These are phyloP conservation scores for Alternaria alternata DNA, from an alignment of 2,329 filamentous ascomycete species.

Conservation along the genomic window DNA sequence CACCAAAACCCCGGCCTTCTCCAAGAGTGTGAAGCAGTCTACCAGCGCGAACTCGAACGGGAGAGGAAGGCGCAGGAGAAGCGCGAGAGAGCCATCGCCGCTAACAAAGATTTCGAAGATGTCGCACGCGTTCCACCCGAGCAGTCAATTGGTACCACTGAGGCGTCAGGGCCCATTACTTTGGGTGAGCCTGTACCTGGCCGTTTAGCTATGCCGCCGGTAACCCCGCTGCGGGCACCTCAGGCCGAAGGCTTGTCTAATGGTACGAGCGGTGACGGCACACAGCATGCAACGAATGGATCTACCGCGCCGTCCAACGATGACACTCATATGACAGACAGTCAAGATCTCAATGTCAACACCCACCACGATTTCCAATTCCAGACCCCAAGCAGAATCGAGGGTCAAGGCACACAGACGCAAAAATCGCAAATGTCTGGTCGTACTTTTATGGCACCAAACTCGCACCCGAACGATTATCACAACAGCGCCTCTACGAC, in stretches of 20 bases:
- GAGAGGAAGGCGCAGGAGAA: slow-evolving; percentile 71
- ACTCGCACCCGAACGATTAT: slow-evolving; percentile 68
- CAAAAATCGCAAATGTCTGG: slow-evolving; percentile 71
- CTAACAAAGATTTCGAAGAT: slow-evolving; percentile 52
- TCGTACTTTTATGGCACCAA: slow-evolving; percentile 66
- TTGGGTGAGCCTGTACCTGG: slow-evolving; percentile 72
- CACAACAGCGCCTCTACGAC: slow-evolving; percentile 92
- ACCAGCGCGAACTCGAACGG: slow-evolving; percentile 68
- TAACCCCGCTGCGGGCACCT: slow-evolving; percentile 47
- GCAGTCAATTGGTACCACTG: slow-evolving; percentile 54
- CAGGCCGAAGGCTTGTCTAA: slow-evolving; percentile 67
- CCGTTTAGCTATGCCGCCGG: slow-evolving; percentile 53
- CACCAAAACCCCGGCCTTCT: slow-evolving; percentile 63
- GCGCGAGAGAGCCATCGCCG: slow-evolving; percentile 48
- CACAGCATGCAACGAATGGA: slow-evolving; percentile 51
- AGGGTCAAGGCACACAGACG: slow-evolving; percentile 54
- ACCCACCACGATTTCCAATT: slow-evolving; percentile 42
- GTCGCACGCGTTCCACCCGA: slow-evolving; percentile 52
- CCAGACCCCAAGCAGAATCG: slow-evolving; percentile 43
- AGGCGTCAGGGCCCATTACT: slow-evolving; percentile 56
- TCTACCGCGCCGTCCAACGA: slow-evolving; percentile 54
- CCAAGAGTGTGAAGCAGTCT: slow-evolving; percentile 81
- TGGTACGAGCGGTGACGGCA: slow-evolving; percentile 55
- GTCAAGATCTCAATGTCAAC: slow-evolving; percentile 48
- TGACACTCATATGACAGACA: slow-evolving; percentile 56